Evolutionary conservation across 2,329 filamentous ascomycete species (phyloP), one percentile per base, ranked within the genome.

Genomic region (Apiospora sp.): DNA sequence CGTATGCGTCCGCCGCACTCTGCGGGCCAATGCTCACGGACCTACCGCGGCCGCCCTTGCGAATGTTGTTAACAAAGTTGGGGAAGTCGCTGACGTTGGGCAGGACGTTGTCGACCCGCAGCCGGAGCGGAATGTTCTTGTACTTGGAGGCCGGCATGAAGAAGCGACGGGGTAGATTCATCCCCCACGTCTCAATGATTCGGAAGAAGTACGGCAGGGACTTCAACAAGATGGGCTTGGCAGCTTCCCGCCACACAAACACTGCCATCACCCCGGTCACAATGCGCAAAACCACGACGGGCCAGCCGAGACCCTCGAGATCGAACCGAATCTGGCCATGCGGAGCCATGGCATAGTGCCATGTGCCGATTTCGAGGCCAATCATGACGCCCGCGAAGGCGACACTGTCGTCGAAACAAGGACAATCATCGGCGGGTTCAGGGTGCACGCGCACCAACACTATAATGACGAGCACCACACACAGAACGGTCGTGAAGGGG

Each of bases 401-500:
- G 68, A 98, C 94, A 77, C 94, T 97, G 83, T 98, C 96, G 80
- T 98, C 96, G 80, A 97, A 98, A 82, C 96, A 98, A 5, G 96
- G 96, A 77, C 96, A 99, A 81, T 98, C 94, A 81, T 99, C 96
- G 1, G 95, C 96, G 0, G 96, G 96, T 79, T 99, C 96, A 0
- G 96, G 96, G 79, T 99, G 96, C 44, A 98, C 92, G 72, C 96
- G 91, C 34, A 98, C 93, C 10, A 98, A 87, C 10, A 92, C 84
- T 72, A 96, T 87, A 67, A 98, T 90, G 27, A 92, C 80, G 22
- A 95, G 76, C 1, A 91, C 87, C 0, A 93, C 86, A 19, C 92
- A 81, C 0, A 92, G 78, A 1, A 94, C 89, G 14, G 91, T 90
- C n/a, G 87, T 81, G 85, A 91, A 92, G 30, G 87, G 87, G 73